Conservation (phyloP, 208 protist species). For the Leishmania aethiopica region DNA sequence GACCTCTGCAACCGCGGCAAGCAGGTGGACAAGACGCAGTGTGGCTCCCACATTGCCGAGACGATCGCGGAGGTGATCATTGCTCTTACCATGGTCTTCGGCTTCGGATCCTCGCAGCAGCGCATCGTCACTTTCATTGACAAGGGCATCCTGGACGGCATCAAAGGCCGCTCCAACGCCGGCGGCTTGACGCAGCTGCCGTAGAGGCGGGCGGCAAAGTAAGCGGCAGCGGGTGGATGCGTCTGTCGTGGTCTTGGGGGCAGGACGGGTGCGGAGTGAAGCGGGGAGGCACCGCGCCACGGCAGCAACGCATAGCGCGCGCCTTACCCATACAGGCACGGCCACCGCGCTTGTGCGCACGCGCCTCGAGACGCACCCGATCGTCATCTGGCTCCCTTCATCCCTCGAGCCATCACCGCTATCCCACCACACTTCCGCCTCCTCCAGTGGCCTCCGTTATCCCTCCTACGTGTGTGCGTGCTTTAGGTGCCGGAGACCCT, state of each 20-base stretch:
- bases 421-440: not conserved
- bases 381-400: not conserved
- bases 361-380: not conserved
- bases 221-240: not conserved
- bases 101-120: conserved; percentile 80
- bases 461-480: not conserved
- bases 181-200: conserved; percentile 78
- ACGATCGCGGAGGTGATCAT: conserved; percentile 69
- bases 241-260: not conserved
- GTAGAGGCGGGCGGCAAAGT: not conserved
- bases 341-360: not conserved
- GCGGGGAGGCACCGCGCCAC: not conserved
- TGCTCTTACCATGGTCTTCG: conserved; percentile 62
- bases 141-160: conserved; percentile 87
- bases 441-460: not conserved
- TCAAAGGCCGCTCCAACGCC: conserved; percentile 73
- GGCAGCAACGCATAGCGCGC: not conserved
- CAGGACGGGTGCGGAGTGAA: not conserved
- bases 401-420: not conserved
- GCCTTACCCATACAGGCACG: not conserved
- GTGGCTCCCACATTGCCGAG: conserved; percentile 65
- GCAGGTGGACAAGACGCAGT: conserved; percentile 36
- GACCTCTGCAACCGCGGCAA: conserved; percentile 59
- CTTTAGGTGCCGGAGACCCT: not conserved
- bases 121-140: conserved; percentile 86